Evolutionary conservation across 495 filamentous ascomycete genomes (phyloP).

Genomic region (Tuber magnatum): DNA sequence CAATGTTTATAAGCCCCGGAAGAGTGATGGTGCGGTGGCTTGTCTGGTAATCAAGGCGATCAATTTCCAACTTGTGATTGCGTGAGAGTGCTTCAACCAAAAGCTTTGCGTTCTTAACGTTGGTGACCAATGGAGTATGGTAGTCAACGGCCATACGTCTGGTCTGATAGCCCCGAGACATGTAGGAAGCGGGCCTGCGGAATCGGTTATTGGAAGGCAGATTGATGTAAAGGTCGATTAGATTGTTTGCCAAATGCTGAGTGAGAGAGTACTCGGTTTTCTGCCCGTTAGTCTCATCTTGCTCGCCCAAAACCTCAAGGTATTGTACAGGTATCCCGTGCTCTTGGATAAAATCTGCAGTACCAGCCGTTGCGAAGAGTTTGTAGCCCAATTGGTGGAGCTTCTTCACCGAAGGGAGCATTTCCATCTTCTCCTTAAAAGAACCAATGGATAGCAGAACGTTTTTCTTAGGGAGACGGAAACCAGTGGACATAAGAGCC

Average conservation of each 20-base stretch:
- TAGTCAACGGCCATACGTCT: conserved; percentile 98
- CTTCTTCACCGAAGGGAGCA: conserved; percentile 86
- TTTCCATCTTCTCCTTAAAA: conserved; percentile 94
- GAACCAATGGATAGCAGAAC: conserved; percentile 92
- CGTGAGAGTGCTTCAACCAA: conserved; percentile 88
- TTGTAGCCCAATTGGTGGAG: conserved; percentile 84
- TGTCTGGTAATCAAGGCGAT: conserved; percentile 79
- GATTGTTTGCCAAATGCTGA: conserved; percentile 89
- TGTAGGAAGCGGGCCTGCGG: conserved; percentile 90
- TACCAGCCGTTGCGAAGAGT: conserved; percentile 90
- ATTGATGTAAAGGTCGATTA: conserved; percentile 98
- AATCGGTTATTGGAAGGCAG: conserved; percentile 95
- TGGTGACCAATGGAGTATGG: conserved; percentile 92
- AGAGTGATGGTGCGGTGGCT: conserved; percentile 70
- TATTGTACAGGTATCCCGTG: conserved; percentile 85
- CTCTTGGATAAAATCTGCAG: conserved; percentile 89
- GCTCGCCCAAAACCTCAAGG: conserved; percentile 68
- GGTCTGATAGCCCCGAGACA: conserved; percentile 93
- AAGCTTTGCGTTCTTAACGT: conserved; percentile 98
- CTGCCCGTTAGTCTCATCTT: conserved; percentile 61
- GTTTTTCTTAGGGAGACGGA: conserved; percentile 91
- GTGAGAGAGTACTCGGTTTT: conserved; percentile 94
- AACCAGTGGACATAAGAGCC: conserved; percentile 87
- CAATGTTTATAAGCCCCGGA: conserved; percentile 71
- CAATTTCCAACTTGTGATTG: conserved; percentile 73